Evolutionary conservation across 2,329 filamentous ascomycete species (phyloP).

Genomic region (Fusarium ramigenum): DNA sequence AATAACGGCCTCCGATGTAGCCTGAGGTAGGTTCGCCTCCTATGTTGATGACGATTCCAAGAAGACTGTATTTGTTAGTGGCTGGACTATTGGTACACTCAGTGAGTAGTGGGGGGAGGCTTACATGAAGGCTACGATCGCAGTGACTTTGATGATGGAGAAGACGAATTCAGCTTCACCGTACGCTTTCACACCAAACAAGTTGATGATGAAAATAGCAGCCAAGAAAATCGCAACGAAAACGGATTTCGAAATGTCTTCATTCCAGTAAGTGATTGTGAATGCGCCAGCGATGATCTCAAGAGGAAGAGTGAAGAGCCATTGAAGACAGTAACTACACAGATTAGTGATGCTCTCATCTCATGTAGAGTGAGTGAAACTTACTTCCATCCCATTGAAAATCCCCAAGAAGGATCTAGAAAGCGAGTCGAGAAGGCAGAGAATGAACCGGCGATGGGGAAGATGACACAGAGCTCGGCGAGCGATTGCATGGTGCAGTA

Average conservation of each 20-base stretch:
- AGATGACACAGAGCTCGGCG: slow-evolving; percentile 89
- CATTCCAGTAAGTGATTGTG: slow-evolving; percentile 83
- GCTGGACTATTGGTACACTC: fast-evolving
- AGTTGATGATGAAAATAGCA: slow-evolving; percentile 80
- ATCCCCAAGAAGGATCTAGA: slow-evolving; percentile 92
- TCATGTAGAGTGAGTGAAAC: slow-evolving; percentile 47
- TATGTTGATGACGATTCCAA: slow-evolving; percentile 85
- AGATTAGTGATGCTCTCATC: not conserved
- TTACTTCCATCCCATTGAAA: slow-evolving; percentile 94
- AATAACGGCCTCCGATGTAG: slow-evolving; percentile 83
- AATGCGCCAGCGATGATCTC: slow-evolving; percentile 89
- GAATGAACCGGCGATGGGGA: slow-evolving; percentile 92
- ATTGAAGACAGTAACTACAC: slow-evolving; percentile 81
- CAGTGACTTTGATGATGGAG: slow-evolving; percentile 84
- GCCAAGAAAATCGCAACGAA: slow-evolving; percentile 86
- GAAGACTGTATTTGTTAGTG: slow-evolving; percentile 61
- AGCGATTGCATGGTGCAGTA: slow-evolving; percentile 93
- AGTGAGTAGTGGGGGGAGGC: slow-evolving; percentile 46
- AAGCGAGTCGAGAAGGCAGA: slow-evolving; percentile 95
- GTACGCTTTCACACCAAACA: slow-evolving; percentile 90
- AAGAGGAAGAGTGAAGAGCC: slow-evolving; percentile 83
- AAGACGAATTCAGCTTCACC: slow-evolving; percentile 92
- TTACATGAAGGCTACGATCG: slow-evolving; percentile 88
- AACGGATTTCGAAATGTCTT: slow-evolving; percentile 70
- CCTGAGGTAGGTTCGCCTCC: slow-evolving; percentile 76